These are phyloP conservation scores for Podospora tetraspora DNA, from an alignment of 495 filamentous ascomycete species.

Conservation along the genomic window DNA sequence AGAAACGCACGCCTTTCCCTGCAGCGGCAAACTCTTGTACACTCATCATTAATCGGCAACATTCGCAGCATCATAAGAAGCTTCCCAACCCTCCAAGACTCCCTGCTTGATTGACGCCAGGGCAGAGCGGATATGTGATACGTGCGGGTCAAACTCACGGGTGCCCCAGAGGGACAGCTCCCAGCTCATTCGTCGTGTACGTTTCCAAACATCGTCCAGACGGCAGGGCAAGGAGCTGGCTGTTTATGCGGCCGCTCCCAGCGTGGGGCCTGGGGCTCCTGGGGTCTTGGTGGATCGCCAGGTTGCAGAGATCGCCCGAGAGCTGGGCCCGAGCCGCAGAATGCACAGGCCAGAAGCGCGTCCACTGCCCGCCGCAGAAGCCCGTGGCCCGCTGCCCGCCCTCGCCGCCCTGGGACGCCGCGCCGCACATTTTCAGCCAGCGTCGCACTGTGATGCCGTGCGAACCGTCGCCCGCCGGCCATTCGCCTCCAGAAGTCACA, in stretches of 20 bases:
- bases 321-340: slow-evolving; percentile 14
- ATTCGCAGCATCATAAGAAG: slow-evolving; percentile 2
- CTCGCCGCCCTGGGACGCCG: not conserved
- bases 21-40: not conserved
- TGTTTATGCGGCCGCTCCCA: slow-evolving; percentile 23
- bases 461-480: slow-evolving; percentile 22
- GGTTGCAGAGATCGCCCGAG: slow-evolving; percentile 23
- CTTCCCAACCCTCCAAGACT: not conserved
- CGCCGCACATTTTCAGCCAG: not conserved
- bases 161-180: slow-evolving; percentile 10
- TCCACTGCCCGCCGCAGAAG: slow-evolving; percentile 16
- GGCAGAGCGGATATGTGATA: slow-evolving; percentile 21
- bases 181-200: slow-evolving; percentile 17
- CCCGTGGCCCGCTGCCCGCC: not conserved
- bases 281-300: slow-evolving; percentile 11
- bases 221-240: slow-evolving; percentile 3
- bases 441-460: slow-evolving; percentile 17
- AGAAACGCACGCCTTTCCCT: not conserved
- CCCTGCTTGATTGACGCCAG: slow-evolving; percentile 25
- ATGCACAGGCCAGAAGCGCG: slow-evolving; percentile 16
- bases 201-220: slow-evolving; percentile 23
- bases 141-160: slow-evolving; percentile 23
- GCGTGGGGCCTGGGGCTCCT: slow-evolving; percentile 4
- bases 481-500: slow-evolving; percentile 34
- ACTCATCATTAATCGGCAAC: not conserved